phyloP scores from a whole-genome alignment of 345 rosid genomes.

The Atalantia buxifolia region DNA sequence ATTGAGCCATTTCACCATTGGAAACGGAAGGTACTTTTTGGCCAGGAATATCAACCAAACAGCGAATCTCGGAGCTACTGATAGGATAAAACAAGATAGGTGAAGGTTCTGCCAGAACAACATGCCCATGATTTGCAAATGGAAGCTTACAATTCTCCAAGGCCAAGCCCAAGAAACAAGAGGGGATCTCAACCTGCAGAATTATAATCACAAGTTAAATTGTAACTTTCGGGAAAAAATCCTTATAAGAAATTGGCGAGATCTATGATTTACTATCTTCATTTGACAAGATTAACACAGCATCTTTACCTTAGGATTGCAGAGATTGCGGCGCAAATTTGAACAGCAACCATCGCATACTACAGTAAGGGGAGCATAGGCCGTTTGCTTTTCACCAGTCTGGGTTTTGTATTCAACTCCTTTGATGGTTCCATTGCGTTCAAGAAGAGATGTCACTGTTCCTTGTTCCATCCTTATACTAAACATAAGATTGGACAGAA shows the following conservation, averaged over 20 bases:
- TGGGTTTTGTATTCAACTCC: constrained; percentile 49
- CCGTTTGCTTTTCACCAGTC: constrained; percentile 24
- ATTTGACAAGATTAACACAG: neutral
- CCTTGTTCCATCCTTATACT: constrained; percentile 70
- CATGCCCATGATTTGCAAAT: constrained; percentile 47
- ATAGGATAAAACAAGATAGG: constrained; percentile 57
- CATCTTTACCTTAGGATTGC: constrained; percentile 39
- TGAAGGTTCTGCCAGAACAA: constrained; percentile 56
- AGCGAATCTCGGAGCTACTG: constrained; percentile 60
- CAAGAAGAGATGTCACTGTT: constrained; percentile 44
- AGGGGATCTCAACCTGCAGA: constrained; percentile 58
- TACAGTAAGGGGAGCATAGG: constrained; percentile 55
- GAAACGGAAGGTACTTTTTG: constrained; percentile 60
- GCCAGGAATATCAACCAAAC: constrained; percentile 67
- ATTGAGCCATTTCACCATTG: constrained; percentile 63
- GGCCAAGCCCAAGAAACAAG: constrained; percentile 57
- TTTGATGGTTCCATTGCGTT: constrained; percentile 41
- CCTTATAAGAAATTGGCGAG: neutral
- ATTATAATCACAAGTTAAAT: neutral
- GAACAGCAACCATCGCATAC: constrained; percentile 52
- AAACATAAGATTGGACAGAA: neutral
- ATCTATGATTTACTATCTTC: neutral
- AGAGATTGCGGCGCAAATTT: constrained; percentile 50
- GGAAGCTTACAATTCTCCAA: constrained; percentile 63
- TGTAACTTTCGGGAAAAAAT: neutral